Conservation (phyloP, 192 early-diverging fungal species). For the Coemansia sp. region DNA sequence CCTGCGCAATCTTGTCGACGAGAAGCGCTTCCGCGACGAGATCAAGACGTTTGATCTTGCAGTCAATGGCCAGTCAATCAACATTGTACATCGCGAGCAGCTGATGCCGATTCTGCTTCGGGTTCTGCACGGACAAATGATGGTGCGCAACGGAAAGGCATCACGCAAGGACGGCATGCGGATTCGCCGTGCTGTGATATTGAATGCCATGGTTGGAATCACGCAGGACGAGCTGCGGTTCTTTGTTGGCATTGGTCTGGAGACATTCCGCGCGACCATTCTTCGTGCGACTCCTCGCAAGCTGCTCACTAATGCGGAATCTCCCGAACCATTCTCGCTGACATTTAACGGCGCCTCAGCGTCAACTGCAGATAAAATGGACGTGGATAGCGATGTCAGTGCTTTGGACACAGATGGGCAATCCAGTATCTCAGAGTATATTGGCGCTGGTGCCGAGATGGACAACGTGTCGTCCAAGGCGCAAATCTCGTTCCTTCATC, state of each 20-base stretch:
- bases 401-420: not conserved
- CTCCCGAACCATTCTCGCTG: constrained; percentile 45
- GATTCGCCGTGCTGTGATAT: constrained; percentile 76
- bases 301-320: constrained; percentile 27
- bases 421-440: not conserved
- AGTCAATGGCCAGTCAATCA: constrained; percentile 59
- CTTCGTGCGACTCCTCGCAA: constrained; percentile 37
- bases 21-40: constrained; percentile 89
- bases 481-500: constrained; percentile 77
- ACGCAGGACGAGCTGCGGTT: constrained; percentile 62
- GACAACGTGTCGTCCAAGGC: constrained; percentile 48
- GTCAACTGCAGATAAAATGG: constrained; percentile 13
- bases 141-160: constrained; percentile 72
- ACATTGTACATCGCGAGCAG: constrained; percentile 64
- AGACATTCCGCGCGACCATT: constrained; percentile 62
- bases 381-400: constrained; percentile 12
- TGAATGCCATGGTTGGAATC: constrained; percentile 77
- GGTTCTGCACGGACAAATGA: constrained; percentile 88
- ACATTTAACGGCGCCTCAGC: not conserved
- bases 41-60: constrained; percentile 75
- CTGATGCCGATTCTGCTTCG: constrained; percentile 77
- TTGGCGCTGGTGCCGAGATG: constrained; percentile 10
- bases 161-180: constrained; percentile 68
- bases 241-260: constrained; percentile 81
- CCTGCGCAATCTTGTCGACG: constrained; percentile 75